phyloP scores from a whole-genome alignment of 2,329 filamentous ascomycete genomes.

The Orbilia quercus region DNA sequence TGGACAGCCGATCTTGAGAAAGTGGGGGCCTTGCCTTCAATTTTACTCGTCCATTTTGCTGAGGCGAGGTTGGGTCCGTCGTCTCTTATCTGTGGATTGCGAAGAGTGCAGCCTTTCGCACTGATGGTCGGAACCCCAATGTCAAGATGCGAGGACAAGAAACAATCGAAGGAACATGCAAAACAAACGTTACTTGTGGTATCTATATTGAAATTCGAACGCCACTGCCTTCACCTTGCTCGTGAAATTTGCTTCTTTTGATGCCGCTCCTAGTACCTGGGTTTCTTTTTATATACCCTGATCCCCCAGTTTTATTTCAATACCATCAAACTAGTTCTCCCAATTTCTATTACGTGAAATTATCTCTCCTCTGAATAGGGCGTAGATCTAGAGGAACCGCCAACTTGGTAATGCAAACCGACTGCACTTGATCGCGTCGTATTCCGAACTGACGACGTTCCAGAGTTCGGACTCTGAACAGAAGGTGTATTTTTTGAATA shows the following conservation, averaged over 20 bases:
- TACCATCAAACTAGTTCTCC: neutral
- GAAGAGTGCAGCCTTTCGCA: neutral
- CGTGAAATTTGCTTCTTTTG: constrained; percentile 15
- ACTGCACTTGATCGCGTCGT: neutral
- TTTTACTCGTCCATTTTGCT: neutral
- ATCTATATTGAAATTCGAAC: constrained; percentile 6
- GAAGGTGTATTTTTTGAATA: too few species aligned
- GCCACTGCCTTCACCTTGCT: neutral
- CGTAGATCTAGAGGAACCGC: neutral
- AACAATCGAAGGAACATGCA: constrained; percentile 5
- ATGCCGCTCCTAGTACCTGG: neutral
- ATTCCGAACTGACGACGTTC: constrained; percentile 2
- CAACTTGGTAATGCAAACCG: constrained; percentile 13
- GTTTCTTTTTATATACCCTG: constrained; percentile 10
- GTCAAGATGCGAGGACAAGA: neutral
- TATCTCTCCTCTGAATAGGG: constrained; percentile 4
- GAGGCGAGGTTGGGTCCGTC: neutral
- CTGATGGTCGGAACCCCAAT: neutral
- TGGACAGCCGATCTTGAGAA: constrained; percentile 11
- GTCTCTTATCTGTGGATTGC: constrained; percentile 15
- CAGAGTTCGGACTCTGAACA: neutral
- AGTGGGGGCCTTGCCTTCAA: constrained; percentile 11
- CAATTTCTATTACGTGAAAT: constrained; percentile 25
- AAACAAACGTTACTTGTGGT: neutral
- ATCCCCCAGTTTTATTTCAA: neutral